A percentile compares a stretch with the other conserved stretches of the same genome.
Conservation (phyloP, 768 basidiomycete species). For the Asterophora lycoperdoides region DNA sequence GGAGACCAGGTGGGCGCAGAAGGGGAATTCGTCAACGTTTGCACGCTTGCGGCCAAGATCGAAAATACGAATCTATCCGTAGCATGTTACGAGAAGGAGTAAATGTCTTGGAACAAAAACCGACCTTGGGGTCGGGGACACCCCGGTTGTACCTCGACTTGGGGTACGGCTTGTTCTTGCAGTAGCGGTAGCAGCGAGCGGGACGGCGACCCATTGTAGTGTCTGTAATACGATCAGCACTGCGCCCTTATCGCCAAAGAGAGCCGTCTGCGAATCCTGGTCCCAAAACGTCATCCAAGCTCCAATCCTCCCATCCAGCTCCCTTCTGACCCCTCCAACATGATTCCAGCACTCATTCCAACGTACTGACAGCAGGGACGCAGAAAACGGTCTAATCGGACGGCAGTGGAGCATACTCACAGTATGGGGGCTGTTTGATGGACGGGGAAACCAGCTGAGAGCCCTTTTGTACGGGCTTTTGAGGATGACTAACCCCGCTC, state of each 20-base stretch:
- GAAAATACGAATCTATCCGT: constrained; percentile 94
- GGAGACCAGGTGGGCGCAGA: constrained; percentile 93
- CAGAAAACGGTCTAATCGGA: neutral
- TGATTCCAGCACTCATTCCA: neutral
- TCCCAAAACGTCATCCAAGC: constrained; percentile 16
- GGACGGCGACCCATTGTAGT: constrained; percentile 89
- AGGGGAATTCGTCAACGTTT: constrained; percentile 96
- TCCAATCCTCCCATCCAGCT: constrained; percentile 11
- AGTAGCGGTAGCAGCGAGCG: constrained; percentile 97
- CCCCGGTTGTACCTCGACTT: constrained; percentile 96
- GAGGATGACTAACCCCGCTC: constrained; percentile 17
- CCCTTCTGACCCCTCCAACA: neutral
- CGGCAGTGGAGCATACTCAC: constrained; percentile 12
- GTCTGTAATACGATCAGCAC: neutral
- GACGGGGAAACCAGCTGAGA: neutral
- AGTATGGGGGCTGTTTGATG: constrained; percentile 6
- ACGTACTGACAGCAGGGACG: neutral
- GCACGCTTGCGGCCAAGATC: constrained; percentile 96
- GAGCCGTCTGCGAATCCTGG: neutral
- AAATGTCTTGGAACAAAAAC: constrained; percentile 10
- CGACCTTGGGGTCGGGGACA: constrained; percentile 92
- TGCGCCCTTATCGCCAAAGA: constrained; percentile 4
- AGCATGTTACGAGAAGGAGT: no score
- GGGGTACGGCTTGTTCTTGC: constrained; percentile 99
- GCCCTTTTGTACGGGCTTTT: constrained; percentile 15